Base-by-base conservation (phyloP, 306 rosid species). In the Ormosia emarginata region DNA sequence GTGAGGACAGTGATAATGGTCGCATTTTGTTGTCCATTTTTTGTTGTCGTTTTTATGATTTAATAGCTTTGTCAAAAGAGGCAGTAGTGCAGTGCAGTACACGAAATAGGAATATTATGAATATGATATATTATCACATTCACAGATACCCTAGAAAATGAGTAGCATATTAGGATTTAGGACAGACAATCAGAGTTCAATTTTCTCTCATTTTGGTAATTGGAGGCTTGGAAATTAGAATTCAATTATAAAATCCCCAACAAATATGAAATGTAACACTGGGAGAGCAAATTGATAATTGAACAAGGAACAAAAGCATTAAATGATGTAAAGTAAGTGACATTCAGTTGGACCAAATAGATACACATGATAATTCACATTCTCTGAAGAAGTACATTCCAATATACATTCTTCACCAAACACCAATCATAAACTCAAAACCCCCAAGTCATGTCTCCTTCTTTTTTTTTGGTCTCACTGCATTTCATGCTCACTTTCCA, bases 401-500 rank as follows among this genome's bases (percentile, higher is more conserved):
- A 66, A 49, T 61, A 44, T 50, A 66, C 65, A 47, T 53, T 46
- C 53, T 7, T 32, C 66, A 50, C 63, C 55, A 44, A 46, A 61
- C 53, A 17, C 70, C 77, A 80, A 80, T 59, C 79, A 67, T 57
- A 47, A 67, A 59, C 68, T 65, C 67, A 24, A 30, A 50, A 40
- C 13, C 17, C 56, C 67, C 52, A 57, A 55, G 2, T 43, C 49
- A 39, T n/a, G 9, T 9, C 29, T 18, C 37, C 2, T 0, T 15
- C n/a, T 1, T 37, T 34, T 7, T 5, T 0, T 30, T 6, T 33
- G 13, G 7, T 2, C 18, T 55, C 13, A 2, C n/a, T n/a, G n/a
- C n/a, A n/a, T n/a, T n/a, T n/a, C n/a, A 11, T 13, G 11, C 82
- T 95, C 92, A 93, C 90, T 95, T 95, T 83, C 98, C 99, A n/a